phyloP scores from a whole-genome alignment of 2,329 filamentous ascomycete genomes.

The Chrysoporthe cubensis region DNA sequence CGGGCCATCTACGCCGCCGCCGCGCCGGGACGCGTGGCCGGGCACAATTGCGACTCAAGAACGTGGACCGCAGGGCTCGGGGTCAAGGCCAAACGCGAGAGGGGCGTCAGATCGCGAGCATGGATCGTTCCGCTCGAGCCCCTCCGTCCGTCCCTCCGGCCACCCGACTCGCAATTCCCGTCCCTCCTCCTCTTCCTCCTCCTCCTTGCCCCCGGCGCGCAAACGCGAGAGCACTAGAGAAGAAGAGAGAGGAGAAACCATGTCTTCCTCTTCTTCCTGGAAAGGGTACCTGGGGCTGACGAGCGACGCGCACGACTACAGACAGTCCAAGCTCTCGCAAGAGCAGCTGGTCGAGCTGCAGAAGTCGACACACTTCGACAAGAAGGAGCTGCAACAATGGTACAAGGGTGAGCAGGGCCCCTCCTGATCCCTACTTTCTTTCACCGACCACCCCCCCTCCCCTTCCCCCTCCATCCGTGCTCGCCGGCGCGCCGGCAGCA shows the following conservation, averaged over 20 bases:
- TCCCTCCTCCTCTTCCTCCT: background rate
- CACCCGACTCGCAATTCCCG: background rate
- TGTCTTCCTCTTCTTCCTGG: conserved; percentile 3
- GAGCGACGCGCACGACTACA: conserved; percentile 43
- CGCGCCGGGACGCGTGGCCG: background rate
- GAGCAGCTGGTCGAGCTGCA: conserved; percentile 95
- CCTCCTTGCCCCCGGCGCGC: background rate
- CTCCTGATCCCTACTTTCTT: background rate
- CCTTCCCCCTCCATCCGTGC: background rate
- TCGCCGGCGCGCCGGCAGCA: background rate
- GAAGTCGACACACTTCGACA: conserved; percentile 97
- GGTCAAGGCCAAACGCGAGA: background rate
- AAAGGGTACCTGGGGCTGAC: conserved; percentile 21
- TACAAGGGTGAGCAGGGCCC: conserved; percentile 78
- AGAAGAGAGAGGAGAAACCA: background rate
- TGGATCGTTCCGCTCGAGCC: conserved; percentile 13
- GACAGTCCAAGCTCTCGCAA: conserved; percentile 97
- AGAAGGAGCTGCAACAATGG: conserved; percentile 99
- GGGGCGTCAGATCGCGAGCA: background rate
- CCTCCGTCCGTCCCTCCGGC: conserved; percentile 17
- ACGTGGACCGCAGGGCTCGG: background rate
- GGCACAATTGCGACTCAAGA: conserved; percentile 18
- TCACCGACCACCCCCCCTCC: background rate
- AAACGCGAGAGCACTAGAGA: background rate
- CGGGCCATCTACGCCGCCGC: background rate